Percentiles rank a stretch among this genome's conserved stretches.
Evolutionary conservation across 192 early-diverging fungal species (phyloP).

Genomic region (Kickxella alabastrina): DNA sequence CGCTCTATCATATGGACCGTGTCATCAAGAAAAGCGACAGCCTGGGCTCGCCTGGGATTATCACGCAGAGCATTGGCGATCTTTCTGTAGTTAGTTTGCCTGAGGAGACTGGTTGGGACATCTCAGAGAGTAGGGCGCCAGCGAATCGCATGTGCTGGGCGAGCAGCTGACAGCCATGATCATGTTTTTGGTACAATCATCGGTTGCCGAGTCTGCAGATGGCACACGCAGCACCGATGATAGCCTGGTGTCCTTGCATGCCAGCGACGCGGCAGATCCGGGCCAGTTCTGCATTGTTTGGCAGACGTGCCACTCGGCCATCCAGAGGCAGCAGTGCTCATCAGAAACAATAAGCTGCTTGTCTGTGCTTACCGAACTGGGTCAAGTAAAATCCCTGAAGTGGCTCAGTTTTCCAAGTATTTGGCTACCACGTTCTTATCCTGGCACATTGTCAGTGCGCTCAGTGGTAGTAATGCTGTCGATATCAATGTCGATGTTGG

Average conservation of each 20-base stretch:
- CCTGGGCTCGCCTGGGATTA: constrained; percentile 1
- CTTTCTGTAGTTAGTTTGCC: constrained; percentile 40
- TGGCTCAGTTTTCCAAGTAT: constrained; percentile 3
- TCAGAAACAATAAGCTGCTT: background rate
- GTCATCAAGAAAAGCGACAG: background rate
- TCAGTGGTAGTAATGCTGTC: too few species aligned
- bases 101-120: constrained; percentile 29
- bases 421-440: too few species aligned
- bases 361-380: too few species aligned
- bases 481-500: too few species aligned
- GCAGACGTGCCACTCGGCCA: constrained; percentile 14
- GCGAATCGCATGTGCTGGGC: background rate
- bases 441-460: too few species aligned
- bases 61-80: constrained; percentile 23
- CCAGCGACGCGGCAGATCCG: background rate
- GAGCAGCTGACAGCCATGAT: background rate
- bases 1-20: constrained; percentile 1
- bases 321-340: background rate
- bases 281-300: constrained; percentile 3
- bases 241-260: background rate
- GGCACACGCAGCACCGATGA: background rate
- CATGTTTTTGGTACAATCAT: background rate
- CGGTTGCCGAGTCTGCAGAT: background rate
- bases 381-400: too few species aligned
- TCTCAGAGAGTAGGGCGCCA: background rate